Base-by-base conservation (phyloP, 164 flowering plant genomes). In the Echeveria elegans region DNA sequence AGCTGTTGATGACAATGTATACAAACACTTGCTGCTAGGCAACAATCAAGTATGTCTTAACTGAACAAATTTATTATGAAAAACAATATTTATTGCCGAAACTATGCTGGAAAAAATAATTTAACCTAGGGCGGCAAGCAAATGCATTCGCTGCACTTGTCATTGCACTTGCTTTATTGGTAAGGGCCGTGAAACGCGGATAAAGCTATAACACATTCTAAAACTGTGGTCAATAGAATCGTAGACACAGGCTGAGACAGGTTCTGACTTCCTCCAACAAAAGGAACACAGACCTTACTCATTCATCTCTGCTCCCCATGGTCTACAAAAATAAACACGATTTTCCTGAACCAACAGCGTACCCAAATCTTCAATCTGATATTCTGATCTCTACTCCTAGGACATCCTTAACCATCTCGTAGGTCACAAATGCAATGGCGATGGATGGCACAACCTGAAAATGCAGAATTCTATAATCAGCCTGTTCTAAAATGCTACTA, bases 401-500 rank as follows among this genome's bases (percentile, higher is more conserved):
- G 68, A 90, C 65, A 60, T 88, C 93, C 82, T 90, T 92, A 69
- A 85, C 90, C 72, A 72, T 29, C 80, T 92, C 98, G 24, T 92
- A 92, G 15, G 97, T 77, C 76, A 92, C 98, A 76, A 92, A 92
- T 36, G 98, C 96, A 79, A 92, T 88, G 9, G 98, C 90, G 38
- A 92, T 92, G 11, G 98, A 92, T 59, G 98, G 98, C n/a, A 92
- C 98, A 74, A 92, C 98, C 98, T 92, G 74, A 56, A 72, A 26
- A 66, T 47, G 68, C 32, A 28, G 18, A 61, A 61, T 21, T 43
- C 11, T 15, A 30, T 31, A 34, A 37, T 5, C 34, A 26, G 29
- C 14, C 34, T 18, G 24, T 53, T 34, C n/a, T 6, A 21, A 40
- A 40, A 29, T 50, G 45, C 52, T 8, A 26, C n/a, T 40, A 3